Evolutionary conservation across 148 eudicot species (phyloP), one percentile per base, ranked within the genome.

Genomic region (Nepenthes mirabilis): DNA sequence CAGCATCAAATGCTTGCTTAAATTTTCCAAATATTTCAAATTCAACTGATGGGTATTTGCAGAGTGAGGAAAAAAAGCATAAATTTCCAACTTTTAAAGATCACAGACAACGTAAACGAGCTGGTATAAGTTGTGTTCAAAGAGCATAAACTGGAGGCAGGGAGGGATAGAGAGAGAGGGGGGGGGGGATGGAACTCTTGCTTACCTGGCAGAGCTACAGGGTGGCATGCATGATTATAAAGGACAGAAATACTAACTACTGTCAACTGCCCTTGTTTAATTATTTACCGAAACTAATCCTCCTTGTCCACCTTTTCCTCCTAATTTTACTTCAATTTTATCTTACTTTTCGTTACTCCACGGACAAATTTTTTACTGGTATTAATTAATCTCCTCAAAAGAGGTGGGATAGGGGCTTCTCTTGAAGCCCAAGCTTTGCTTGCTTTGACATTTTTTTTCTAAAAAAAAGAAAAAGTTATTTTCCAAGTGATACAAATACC

Each of bases 251-350:
- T 62, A 62, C 70, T 72, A 84, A 79, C 83, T 51, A 84, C 86
- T 84, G 79, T 79, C 80, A 76, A 76, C 80, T 68, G 68, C 80
- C 65, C 68, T 48, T 54, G 75, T 74, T 80, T 77, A 73, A 61
- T 71, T 70, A 62, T 66, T 65, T 40, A 4, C 45, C 8, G 6
- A 40, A 40, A 40, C 6, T 40, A 40, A 4, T 40, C 8, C 45
- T 40, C 45, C 45, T 40, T 40, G 4, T 40, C 45, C 45, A 40
- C 45, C 8, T 40, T 40, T 3, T 8, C 45, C 8, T 40, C 45
- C 8, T 4, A 40, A 40, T 3, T 40, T 4, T 8, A 4, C 45
- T 40, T 40, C 8, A 40, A 40, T 40, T 40, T 3, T 40, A 40
- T 0, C 45, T 8, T 40, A 40, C 8, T 40, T 3, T 40, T 3